Evolutionary conservation across 495 filamentous ascomycete genomes (phyloP), one percentile per base, ranked within the genome.

Genomic region (Talaromyces liani): DNA sequence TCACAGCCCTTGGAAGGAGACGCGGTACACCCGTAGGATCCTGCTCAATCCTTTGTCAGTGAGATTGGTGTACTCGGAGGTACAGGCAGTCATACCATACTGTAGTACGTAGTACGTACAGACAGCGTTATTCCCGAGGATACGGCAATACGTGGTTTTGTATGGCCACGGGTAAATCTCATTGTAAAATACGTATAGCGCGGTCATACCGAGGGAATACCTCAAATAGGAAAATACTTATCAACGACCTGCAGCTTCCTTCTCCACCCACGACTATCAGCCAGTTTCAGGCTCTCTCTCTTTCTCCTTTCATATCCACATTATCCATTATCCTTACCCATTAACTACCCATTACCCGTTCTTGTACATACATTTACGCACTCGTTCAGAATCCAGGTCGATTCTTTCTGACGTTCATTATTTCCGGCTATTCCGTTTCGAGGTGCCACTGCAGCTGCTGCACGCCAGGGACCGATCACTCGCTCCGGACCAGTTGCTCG

Each of bases 191-290:
- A 56, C 53, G 24, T 16, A 29, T 56, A 22, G 22, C 53, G 53
- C 53, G 22, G 27, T 56, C 29, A 16, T 25, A 56, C 53, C 24
- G 10, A 56, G n/a, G 56, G 56, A 58, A 22, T 36, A 58, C 14
- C 56, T 58, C 16, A 29, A 58, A 18, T 58, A 58, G 56, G 56
- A 58, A 58, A 58, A 58, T 36, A 58, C 56, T 58, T 58, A 34
- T 58, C 27, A 14, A 27, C 54, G 56, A 16, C 20, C 51, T 18
- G 56, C 29, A 58, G 56, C 56, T 58, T 29, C 51, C 22, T 53
- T 56, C 56, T 18, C 56, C 56, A 33, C 31, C 56, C n/a, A 18
- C 56, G 31, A 58, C 22, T 58, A 55, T 55, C 51, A 55, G 25
- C 51, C 51, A 55, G 51, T 29, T 55, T 55, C 51, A 55, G 25